A percentile compares a stretch with the other conserved stretches of the same genome.
Evolutionary conservation across 1,139 yeast genomes (phyloP).

Genomic region (Taiozyma sp.): DNA sequence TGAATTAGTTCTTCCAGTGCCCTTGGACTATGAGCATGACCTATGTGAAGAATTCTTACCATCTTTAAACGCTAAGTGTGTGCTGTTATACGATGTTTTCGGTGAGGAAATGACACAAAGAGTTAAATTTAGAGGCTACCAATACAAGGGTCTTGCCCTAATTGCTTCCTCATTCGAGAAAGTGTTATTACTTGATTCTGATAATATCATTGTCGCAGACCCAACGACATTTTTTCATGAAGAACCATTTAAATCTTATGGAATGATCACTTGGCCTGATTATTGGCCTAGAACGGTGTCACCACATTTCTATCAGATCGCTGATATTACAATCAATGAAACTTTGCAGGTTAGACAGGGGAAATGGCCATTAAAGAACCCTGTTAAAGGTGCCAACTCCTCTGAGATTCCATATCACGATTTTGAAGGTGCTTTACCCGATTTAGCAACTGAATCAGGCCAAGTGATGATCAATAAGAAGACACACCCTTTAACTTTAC

Average conservation of each 20-base stretch:
- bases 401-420: slow-evolving; percentile 38
- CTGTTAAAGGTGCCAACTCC: slow-evolving; percentile 5
- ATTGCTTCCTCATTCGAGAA: slow-evolving; percentile 51
- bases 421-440: slow-evolving; percentile 51
- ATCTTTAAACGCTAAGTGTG: slow-evolving; percentile 48
- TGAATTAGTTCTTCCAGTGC: slow-evolving; percentile 53
- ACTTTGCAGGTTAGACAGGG: slow-evolving; percentile 35
- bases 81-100: slow-evolving; percentile 35
- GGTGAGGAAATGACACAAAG: slow-evolving; percentile 29
- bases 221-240: slow-evolving; percentile 43
- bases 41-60: slow-evolving; percentile 50
- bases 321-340: slow-evolving; percentile 37
- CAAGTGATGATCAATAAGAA: slow-evolving; percentile 49
- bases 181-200: slow-evolving; percentile 51
- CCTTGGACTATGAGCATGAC: slow-evolving; percentile 42
- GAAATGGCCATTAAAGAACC: slow-evolving; percentile 24
- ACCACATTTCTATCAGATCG: slow-evolving; percentile 51
- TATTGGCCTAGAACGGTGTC: slow-evolving; percentile 60
- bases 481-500: slow-evolving; percentile 46
- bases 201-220: slow-evolving; percentile 52
- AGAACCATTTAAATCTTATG: slow-evolving; percentile 27
- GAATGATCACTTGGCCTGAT: slow-evolving; percentile 61
- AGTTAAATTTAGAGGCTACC: slow-evolving; percentile 44
- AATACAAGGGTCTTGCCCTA: slow-evolving; percentile 52
- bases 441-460: slow-evolving; percentile 60